A percentile compares a stretch with the other conserved stretches of the same genome.
Conservation (phyloP, 768 basidiomycete species). For the Boletellus ananas region DNA sequence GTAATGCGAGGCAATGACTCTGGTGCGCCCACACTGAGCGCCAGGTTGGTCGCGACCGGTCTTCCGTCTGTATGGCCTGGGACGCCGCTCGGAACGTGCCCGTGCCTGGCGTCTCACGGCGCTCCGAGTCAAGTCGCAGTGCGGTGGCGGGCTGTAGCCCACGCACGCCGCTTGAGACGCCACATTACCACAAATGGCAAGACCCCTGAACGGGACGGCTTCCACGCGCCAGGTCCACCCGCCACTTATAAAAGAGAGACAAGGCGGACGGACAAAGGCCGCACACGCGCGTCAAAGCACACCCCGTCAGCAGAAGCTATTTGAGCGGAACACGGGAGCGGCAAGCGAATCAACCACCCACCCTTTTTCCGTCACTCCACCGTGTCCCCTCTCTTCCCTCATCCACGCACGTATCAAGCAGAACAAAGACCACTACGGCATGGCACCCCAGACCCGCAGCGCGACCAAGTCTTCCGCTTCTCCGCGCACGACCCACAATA, state of each 20-base stretch:
- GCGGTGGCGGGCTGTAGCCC: conserved; percentile 13
- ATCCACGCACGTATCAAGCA: not conserved
- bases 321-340: conserved; percentile 14
- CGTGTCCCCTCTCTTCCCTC: not conserved
- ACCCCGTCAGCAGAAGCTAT: conserved; percentile 11
- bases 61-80: not conserved
- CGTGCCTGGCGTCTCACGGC: not conserved
- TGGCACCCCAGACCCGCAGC: conserved; percentile 28
- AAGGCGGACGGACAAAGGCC: no score
- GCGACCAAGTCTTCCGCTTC: conserved; percentile 6
- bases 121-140: conserved; percentile 20
- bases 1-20: not conserved
- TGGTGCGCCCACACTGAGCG: not conserved
- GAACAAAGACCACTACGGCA: conserved; percentile 3
- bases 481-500: conserved; percentile 22
- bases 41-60: not conserved
- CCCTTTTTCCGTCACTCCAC: not conserved
- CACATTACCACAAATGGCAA: conserved; percentile 21
- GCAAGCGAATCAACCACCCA: not conserved
- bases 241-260: conserved; percentile 14
- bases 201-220: conserved; percentile 19
- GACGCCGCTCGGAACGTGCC: not conserved
- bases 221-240: conserved; percentile 7
- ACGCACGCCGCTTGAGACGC: conserved; percentile 6
- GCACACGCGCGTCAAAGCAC: conserved; percentile 14